Evolutionary conservation across 805 yeast species (phyloP), one percentile per base, ranked within the genome.

Genomic region (Myxozyma kluyveri): DNA sequence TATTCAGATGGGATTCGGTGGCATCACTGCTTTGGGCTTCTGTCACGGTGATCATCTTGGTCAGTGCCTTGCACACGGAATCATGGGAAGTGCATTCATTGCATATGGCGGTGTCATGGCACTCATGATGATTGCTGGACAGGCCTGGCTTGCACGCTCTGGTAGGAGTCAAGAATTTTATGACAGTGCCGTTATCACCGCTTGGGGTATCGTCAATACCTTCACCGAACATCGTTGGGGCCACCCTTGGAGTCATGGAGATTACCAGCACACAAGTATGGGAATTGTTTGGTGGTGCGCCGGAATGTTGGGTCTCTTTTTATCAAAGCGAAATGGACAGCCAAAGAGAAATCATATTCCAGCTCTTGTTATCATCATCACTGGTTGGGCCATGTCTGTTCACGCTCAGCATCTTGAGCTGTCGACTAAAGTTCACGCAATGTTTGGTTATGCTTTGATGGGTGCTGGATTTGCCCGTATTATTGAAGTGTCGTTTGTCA

Each of bases 181-280:
- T 66, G 98, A 91, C 69, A 83, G 90, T 35, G 60, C 77, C 38
- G 77, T 88, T 36, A 88, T 91, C 81, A 83, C 88, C 48, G 67
- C 76, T 9, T 91, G 96, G 96, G 98, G 98, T 4, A 81, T 89
- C 31, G 84, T 91, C 52, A 91, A 91, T 67, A 89, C 97, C 0
- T 91, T 91, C 69, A 91, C 98, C 1, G 98, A 91, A 69, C 98
- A 91, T 69, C 73, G 97, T 56, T 91, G 97, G 97, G 95, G 95
- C 35, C 93, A 89, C 65, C 80, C 74, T 6, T 91, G 98, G 98
- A 77, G 80, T 39, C 95, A 86, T 74, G 93, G 96, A 7, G 97
- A 89, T 68, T 88, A 84, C 67, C 96, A 90, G 71, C 61, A 57
- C 35, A 57, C 98, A 0, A 80, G 93, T 19, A 88, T 91, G 96